Base-by-base conservation (phyloP, 768 basidiomycete species). In the Russula lepida region DNA sequence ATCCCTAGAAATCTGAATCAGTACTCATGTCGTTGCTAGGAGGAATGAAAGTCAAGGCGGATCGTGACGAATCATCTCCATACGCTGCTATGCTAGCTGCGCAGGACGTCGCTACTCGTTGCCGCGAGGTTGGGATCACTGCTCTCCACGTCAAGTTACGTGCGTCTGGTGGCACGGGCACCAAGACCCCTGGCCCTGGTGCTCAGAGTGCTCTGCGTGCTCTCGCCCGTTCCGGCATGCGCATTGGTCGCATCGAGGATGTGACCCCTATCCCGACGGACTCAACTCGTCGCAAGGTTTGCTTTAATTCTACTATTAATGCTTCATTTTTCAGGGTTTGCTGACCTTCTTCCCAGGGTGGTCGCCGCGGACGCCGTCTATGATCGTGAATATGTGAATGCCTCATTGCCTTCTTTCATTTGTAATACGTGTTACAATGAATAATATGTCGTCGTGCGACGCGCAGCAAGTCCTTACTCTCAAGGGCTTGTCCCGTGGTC, bases 1-100 rank as follows among this genome's bases (percentile, higher is more conserved):
- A n/a, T 19, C 30, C 33, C 28, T 23, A 17, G 23, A 54, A 30
- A 27, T 12, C 15, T 13, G 48, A 13, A 21, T 9, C 43, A 4
- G 13, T 33, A n/a, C 47, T 58, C 35, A 35, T 62, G 37, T 17
- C 21, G 28, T 33, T 32, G 19, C 32, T 57, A 90, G 92, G 92
- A 74, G 97, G 97, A 63, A 98, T 98, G 97, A 98, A 98, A 81
- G 97, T 99, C 78, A 99, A 98, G 81, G 97, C 95, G 13, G 97
- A 99, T 77, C 89, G 97, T 77, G 97, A 99, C 79, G 97, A 99
- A 79, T 98, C 94, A 44, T 98, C 95, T 25, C 92, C 91, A 19
- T 92, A 97, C 72, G 92, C 94, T 54, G 93, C 95, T 73, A 95
- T 97, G 95, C 81, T 98, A 74, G 95, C 95, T 58, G 94, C 95